Evolutionary conservation across 148 eudicot species (phyloP), one percentile per base, ranked within the genome.

Genomic region (Silene latifolia): DNA sequence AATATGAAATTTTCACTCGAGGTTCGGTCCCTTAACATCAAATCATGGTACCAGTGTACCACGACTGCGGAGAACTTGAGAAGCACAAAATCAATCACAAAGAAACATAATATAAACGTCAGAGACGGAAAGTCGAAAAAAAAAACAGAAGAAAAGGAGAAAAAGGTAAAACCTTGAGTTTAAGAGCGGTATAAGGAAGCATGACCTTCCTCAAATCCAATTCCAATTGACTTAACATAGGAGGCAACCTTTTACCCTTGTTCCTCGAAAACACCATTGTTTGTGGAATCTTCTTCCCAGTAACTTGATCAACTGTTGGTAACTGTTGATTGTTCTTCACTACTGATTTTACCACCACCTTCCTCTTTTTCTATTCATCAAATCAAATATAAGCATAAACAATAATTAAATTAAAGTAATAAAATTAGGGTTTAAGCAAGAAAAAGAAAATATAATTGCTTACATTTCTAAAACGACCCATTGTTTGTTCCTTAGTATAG

Each of bases 171-270:
- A 90, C 98, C 98, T 90, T 93, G 72, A 93, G 93, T 72, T 93
- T 93, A 53, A 93, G 90, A 25, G 98, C 98, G 56, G 96, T 93
- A 54, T 79, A 89, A 13, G 96, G 96, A 82, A 93, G 98, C 98
- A 89, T 90, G 82, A 91, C 44, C 69, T 90, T 93, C 72, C 98
- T 85, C 80, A 93, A 85, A 79, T 93, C 98, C 82, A 81, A 75
- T 61, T 93, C 86, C 85, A 93, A 80, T 63, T 89, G 90, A 59
- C 83, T 77, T 17, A 93, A 85, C 15, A 81, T 15, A 65, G 85
- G 72, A 8, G 93, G 92, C 76, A 93, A 70, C 84, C 87, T 86
- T 47, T 80, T 87, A 29, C 92, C 74, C 85, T 89, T 90, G 56
- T 80, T 87, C 61, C 98, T 80, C 0, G 88, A 82, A 42, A 93